Conservation (phyloP, 371 early-diverging fungal genomes). For the Syncephalastrum monosporum region DNA sequence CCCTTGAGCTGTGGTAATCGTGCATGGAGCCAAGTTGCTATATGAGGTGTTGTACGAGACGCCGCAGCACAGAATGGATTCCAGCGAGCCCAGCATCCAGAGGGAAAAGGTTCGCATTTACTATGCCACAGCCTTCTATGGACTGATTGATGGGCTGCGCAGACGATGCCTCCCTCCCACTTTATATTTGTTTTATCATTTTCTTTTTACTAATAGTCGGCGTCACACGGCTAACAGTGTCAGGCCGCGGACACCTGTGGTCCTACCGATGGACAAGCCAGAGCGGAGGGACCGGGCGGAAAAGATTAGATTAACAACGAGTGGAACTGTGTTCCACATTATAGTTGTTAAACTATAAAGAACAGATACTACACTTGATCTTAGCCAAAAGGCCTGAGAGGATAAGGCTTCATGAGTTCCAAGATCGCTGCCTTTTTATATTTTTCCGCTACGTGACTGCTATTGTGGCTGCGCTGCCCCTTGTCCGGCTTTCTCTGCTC, state of each 20-base stretch:
- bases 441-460: background rate
- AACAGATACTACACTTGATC: constrained; percentile 82
- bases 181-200: constrained; percentile 8
- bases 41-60: too few relatives aligned
- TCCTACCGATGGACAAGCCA: constrained; percentile 22
- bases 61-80: too few relatives aligned
- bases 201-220: constrained; percentile 17
- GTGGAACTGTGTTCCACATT: constrained; percentile 38
- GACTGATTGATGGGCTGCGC: too few relatives aligned
- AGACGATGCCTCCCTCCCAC: background rate
- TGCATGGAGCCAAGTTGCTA: too few relatives aligned
- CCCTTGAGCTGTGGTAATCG: too few relatives aligned
- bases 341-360: constrained; percentile 68
- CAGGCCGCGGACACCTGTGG: constrained; percentile 26
- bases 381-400: constrained; percentile 72
- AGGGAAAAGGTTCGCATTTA: too few relatives aligned
- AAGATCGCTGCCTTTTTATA: constrained; percentile 17
- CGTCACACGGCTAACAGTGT: constrained; percentile 24
- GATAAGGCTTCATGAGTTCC: constrained; percentile 27
- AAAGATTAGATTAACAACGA: constrained; percentile 54
- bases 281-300: constrained; percentile 19
- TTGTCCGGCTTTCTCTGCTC: too few relatives aligned
- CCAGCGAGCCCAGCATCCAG: too few relatives aligned
- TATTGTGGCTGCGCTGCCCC: too few relatives aligned
- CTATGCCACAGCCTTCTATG: too few relatives aligned